Percentiles rank a stretch among this genome's conserved stretches.
These are phyloP conservation scores for Mortierella sp. DNA, from an alignment of 371 early-diverging fungal genomes.

Conservation along the genomic window DNA sequence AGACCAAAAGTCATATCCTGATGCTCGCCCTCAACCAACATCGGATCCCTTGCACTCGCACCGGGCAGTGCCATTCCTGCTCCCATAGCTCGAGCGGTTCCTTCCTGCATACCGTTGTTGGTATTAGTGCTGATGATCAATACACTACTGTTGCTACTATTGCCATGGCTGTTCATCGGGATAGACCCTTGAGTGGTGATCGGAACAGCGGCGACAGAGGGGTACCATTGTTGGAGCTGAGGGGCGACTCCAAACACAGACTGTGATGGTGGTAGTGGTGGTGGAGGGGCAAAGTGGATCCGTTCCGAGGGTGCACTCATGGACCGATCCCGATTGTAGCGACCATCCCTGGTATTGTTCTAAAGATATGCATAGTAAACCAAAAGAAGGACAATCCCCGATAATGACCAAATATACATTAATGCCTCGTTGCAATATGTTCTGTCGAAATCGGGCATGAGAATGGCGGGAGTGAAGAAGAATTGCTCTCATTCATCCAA, in stretches of 20 bases:
- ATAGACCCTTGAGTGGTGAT: not conserved
- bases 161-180: not conserved
- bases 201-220: not conserved
- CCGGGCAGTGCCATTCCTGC: not conserved
- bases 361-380: too few relatives aligned
- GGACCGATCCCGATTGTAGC: not conserved
- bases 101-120: too few relatives aligned
- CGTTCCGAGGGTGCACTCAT: constrained; percentile 7
- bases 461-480: not conserved
- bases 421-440: not conserved
- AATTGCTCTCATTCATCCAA: not conserved
- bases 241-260: not conserved
- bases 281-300: not conserved
- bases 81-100: too few relatives aligned
- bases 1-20: constrained; percentile 37
- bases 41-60: not conserved
- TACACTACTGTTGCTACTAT: not conserved
- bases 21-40: not conserved
- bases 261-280: not conserved
- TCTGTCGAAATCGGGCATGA: constrained; percentile 10
- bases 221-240: not conserved
- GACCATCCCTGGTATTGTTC: not conserved
- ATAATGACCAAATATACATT: not conserved
- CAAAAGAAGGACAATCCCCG: constrained; percentile 9
- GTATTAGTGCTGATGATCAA: not conserved